phyloP scores from a whole-genome alignment of 495 filamentous ascomycete genomes.

The Amniculicola lignicola region DNA sequence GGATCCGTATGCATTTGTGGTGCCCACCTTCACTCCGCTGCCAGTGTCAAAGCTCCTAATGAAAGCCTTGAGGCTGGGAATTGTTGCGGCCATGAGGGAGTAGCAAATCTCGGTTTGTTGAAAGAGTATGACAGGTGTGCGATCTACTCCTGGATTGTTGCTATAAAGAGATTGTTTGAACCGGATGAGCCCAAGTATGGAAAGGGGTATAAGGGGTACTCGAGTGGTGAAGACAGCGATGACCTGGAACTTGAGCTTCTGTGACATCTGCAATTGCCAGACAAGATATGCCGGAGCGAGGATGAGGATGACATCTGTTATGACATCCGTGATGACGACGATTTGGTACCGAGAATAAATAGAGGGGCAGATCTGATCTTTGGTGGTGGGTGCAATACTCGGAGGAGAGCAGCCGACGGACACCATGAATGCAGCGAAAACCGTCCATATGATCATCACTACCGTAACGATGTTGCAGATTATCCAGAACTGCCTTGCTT shows the following conservation, averaged over 20 bases:
- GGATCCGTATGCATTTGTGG: background rate
- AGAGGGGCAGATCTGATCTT: conserved; percentile 3
- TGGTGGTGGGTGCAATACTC: background rate
- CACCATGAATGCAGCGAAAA: background rate
- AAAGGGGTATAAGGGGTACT: conserved; percentile 15
- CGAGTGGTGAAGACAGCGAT: conserved; percentile 30
- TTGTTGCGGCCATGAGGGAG: conserved; percentile 30
- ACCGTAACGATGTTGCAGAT: conserved; percentile 19
- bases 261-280: conserved; percentile 28
- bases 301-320: conserved; percentile 21
- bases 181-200: background rate
- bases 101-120: conserved; percentile 30
- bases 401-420: conserved; percentile 17
- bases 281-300: conserved; percentile 17
- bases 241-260: conserved; percentile 21
- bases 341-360: conserved; percentile 25
- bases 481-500: conserved; percentile 22
- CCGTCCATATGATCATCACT: conserved; percentile 13
- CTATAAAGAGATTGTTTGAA: conserved; percentile 3
- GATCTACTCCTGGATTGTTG: conserved; percentile 17
- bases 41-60: conserved; percentile 33
- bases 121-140: conserved; percentile 18
- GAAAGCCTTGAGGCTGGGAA: conserved; percentile 33
- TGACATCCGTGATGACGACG: conserved; percentile 16
- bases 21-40: conserved; percentile 14